These are phyloP conservation scores for Aspergillus bridgeri DNA, from an alignment of 495 filamentous ascomycete species.

Conservation along the genomic window DNA sequence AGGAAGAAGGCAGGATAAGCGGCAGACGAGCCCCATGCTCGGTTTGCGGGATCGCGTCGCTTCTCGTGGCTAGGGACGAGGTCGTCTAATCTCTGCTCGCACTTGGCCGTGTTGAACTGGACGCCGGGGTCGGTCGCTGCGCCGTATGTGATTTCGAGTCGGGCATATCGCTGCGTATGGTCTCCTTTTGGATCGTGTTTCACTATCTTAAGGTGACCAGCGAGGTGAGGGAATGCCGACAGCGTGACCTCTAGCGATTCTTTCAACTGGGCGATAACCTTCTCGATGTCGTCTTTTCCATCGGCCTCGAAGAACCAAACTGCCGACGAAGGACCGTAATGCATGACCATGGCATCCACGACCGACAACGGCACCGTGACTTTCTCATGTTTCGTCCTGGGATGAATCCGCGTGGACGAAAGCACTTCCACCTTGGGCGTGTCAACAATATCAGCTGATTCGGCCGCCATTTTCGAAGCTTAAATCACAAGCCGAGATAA, in stretches of 20 bases:
- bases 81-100: not conserved
- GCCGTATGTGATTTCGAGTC: conserved; percentile 2
- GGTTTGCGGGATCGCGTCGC: not conserved
- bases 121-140: not conserved
- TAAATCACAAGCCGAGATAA: not conserved
- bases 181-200: not conserved
- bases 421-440: not conserved
- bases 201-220: conserved; percentile 1
- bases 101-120: not conserved
- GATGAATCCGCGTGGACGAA: not conserved
- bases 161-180: conserved; percentile 1
- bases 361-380: not conserved
- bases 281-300: not conserved
- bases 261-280: not conserved
- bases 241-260: not conserved
- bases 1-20: not conserved
- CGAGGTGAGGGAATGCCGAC: not conserved
- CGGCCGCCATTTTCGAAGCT: not conserved
- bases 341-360: conserved; percentile 2
- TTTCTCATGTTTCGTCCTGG: not conserved
- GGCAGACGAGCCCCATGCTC: not conserved
- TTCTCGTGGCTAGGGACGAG: not conserved
- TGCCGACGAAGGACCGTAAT: conserved; percentile 1
- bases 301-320: conserved; percentile 1
- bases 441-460: not conserved